Evolutionary conservation across 2,329 filamentous ascomycete genomes (phyloP), one percentile per base, ranked within the genome.

Genomic region (Phaeosphaeria sp.): DNA sequence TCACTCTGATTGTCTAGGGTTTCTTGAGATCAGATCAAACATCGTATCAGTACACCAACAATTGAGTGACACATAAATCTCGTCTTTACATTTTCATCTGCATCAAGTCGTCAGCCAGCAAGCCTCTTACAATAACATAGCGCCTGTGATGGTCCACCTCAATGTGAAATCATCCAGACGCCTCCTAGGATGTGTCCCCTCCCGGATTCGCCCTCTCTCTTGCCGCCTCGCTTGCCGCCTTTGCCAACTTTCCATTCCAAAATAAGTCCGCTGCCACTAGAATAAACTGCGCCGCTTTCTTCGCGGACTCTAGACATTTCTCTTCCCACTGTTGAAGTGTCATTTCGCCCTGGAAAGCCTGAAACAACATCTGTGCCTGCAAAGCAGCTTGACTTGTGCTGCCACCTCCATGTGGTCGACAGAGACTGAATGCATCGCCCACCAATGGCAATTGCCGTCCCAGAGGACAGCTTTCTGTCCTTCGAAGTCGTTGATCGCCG

Each of bases 401-500:
- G 3, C 33, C 46, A 21, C 44, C 55, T 18, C 21, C 51, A 43
- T 58, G 50, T 4, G 55, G 55, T 2, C 33, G 46, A 18, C 23
- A 50, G 2, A 58, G 25, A 10, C 51, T 11, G 6, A 54, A 47
- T 1, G 51, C 55, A 18, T 58, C 55, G 6, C 46, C 55, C 9
- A 50, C 41, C 7, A 58, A 27, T 20, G 54, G 11, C 9, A 58
- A 6, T 30, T 58, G 10, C 50, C 50, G 30, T 54, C 42, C 4
- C 13, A 17, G 6, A 50, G 39, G 15, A 54, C 42, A 1, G 50
- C 30, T 22, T 47, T 47, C 58, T 11, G 18, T 20, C 46, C 52
- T 11, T 23, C 1, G 39, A 72, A 71, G 52, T 81, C 79, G 22
- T 69, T 76, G 42, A 81, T 74, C 39, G 75, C 78, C n/a, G 79